A percentile compares a stretch with the other conserved stretches of the same genome.
Conservation (phyloP, 805 yeast species). For the Candida sakaeoensis region DNA sequence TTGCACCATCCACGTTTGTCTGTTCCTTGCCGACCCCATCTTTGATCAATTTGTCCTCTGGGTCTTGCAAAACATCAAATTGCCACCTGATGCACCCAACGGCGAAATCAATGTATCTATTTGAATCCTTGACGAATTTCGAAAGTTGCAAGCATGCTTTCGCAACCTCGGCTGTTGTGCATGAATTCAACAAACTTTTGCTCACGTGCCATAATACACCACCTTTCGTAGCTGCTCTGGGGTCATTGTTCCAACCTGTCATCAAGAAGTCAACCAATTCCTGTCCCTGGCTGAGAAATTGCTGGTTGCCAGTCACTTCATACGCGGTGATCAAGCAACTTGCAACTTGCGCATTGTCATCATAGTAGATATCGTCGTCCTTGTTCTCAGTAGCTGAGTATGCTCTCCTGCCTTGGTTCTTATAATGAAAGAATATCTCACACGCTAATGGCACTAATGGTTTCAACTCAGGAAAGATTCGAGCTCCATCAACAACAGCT, state of each 20-base stretch:
- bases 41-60: constrained; percentile 49
- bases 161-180: constrained; percentile 67
- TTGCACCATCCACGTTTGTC: constrained; percentile 43
- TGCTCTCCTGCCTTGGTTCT: constrained; percentile 48
- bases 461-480: constrained; percentile 47
- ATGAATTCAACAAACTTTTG: constrained; percentile 57
- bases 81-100: constrained; percentile 57
- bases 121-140: constrained; percentile 43
- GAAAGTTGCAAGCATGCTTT: constrained; percentile 58
- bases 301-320: constrained; percentile 58
- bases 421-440: constrained; percentile 47
- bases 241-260: constrained; percentile 57
- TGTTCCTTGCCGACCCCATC: constrained; percentile 57
- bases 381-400: constrained; percentile 63
- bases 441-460: constrained; percentile 55
- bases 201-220: constrained; percentile 68
- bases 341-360: constrained; percentile 74
- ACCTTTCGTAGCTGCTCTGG: constrained; percentile 44
- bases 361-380: constrained; percentile 64
- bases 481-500: constrained; percentile 64
- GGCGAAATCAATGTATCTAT: constrained; percentile 54
- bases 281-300: constrained; percentile 51
- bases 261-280: constrained; percentile 58
- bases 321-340: constrained; percentile 61
- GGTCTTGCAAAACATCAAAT: constrained; percentile 48